phyloP scores from a whole-genome alignment of 768 basidiomycete genomes.

The Serendipita sp. region DNA sequence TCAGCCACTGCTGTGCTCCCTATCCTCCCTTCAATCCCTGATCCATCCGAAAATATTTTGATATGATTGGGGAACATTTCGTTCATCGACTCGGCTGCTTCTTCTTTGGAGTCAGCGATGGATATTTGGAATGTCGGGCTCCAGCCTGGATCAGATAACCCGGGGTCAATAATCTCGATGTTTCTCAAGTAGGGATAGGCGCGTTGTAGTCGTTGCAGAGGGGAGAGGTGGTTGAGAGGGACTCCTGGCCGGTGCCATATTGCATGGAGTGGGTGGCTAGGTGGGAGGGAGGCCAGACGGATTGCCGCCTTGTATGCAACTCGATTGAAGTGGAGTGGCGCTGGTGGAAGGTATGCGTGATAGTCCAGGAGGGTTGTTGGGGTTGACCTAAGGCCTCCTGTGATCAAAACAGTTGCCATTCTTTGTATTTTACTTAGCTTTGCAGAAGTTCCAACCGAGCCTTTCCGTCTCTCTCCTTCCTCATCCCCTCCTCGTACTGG shows the following conservation, averaged over 20 bases:
- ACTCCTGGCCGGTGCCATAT: background rate
- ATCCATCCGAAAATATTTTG: constrained; percentile 6
- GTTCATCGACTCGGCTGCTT: background rate
- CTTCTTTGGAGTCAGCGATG: constrained; percentile 3
- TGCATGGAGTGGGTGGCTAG: background rate
- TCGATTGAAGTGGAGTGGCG: background rate
- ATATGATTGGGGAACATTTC: background rate
- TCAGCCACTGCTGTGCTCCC: constrained; percentile 5
- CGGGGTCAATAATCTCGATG: background rate
- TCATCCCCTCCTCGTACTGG: background rate
- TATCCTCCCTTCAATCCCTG: background rate
- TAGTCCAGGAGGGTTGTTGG: constrained; percentile 6
- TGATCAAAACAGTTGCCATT: background rate
- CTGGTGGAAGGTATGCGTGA: constrained; percentile 6
- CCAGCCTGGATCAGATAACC: background rate
- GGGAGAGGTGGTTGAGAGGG: background rate
- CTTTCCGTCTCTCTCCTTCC: background rate
- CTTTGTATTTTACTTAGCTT: constrained; percentile 6
- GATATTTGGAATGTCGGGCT: background rate
- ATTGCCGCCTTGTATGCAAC: background rate
- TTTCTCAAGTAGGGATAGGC: background rate
- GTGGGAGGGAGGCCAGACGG: background rate
- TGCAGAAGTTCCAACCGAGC: background rate
- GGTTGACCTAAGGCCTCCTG: constrained; percentile 4
- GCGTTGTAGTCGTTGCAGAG: constrained; percentile 3